Percentiles rank a stretch among this genome's conserved stretches.
These are phyloP conservation scores for Taxawa tesnikishii DNA, from an alignment of 2,329 filamentous ascomycete species.

Conservation along the genomic window DNA sequence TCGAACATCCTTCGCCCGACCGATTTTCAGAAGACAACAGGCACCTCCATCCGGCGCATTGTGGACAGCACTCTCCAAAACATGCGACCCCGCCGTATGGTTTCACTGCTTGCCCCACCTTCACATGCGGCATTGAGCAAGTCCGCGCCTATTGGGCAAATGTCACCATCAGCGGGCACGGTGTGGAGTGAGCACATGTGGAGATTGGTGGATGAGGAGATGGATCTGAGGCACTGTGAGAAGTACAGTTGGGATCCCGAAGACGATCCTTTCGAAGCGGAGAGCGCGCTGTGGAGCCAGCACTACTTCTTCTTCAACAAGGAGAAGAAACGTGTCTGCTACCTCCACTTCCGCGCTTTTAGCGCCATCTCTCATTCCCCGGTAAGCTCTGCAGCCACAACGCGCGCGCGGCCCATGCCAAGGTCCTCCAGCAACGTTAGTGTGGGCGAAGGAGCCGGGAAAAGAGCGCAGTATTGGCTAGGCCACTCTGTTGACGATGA, in stretches of 20 bases:
- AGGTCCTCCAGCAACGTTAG: constrained; percentile 29
- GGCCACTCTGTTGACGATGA: constrained; percentile 40
- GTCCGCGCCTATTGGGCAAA: constrained; percentile 6
- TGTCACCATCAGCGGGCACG: constrained; percentile 6
- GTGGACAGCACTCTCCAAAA: constrained; percentile 82
- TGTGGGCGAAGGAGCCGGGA: constrained; percentile 49
- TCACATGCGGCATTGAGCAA: constrained; percentile 9
- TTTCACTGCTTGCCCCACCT: constrained; percentile 18
- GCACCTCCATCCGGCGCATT: constrained; percentile 72
- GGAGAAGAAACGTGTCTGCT: constrained; percentile 79
- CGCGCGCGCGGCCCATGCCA: constrained; percentile 28
- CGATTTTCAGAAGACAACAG: constrained; percentile 78
- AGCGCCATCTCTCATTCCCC: constrained; percentile 59
- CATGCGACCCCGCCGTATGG: constrained; percentile 53
- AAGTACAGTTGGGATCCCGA: constrained; percentile 84
- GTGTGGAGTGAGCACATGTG: constrained; percentile 86
- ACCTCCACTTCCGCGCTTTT: constrained; percentile 84
- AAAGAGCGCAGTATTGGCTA: constrained; percentile 82
- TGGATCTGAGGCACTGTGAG: constrained; percentile 78
- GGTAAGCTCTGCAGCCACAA: constrained; percentile 24
- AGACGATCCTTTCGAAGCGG: constrained; percentile 82
- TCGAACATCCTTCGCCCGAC: constrained; percentile 78
- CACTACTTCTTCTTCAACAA: constrained; percentile 99
- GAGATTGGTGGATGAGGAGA: constrained; percentile 86
- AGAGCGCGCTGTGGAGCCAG: constrained; percentile 85